Base-by-base conservation (phyloP, 2,329 filamentous ascomycete species). In the Epicoccum nigrum region DNA sequence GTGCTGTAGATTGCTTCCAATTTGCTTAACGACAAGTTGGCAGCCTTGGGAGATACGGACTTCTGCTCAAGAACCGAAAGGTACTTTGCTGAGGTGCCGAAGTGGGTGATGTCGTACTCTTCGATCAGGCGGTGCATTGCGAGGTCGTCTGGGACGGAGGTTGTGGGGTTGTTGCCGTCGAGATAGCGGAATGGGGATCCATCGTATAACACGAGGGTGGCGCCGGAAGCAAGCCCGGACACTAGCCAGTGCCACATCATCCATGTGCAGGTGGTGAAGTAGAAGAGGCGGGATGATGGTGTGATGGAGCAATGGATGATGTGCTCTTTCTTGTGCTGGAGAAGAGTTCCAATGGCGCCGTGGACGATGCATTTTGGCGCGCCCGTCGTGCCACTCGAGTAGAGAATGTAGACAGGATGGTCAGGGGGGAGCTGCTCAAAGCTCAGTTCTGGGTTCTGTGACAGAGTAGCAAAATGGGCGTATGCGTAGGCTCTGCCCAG, bases 181-280 rank as follows among this genome's bases (percentile, higher is more conserved):
- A 73, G 40, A 45, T 76, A 79, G 45, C 78, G 77, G 78, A 97
- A 97, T 0, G 94, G 94, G 0, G 90, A 96, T 39, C 94, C 94
- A 45, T 96, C 90, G 74, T 97, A 99, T 4, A 97, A 81, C 16
- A 97, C 82, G 11, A 97, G 79, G 0, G 90, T 93, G 9, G 89
- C 84, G 45, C 93, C 93, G 23, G 85, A 86, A 8, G 92, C 89
- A 4, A 97, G 84, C 5, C 87, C 90, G 1, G 90, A 93, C 16
- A 97, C 83, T 32, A 92, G 86, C 92, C 93, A 97, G 72, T 97
- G 93, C 92, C 92, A 97, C 93, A 97, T 97, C 92, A 99, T 97
- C 94, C 92, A 97, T 0, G 91, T 95, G 9, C 88, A 92, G 3
- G 92, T 97, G 1, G 92, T 96, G 76, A 92, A 97, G 77, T 97